A percentile compares a stretch with the other conserved stretches of the same genome.
These are phyloP conservation scores for Plasmodium chabaudi DNA, from an alignment of 169 alveolate genomes.

Conservation along the genomic window DNA sequence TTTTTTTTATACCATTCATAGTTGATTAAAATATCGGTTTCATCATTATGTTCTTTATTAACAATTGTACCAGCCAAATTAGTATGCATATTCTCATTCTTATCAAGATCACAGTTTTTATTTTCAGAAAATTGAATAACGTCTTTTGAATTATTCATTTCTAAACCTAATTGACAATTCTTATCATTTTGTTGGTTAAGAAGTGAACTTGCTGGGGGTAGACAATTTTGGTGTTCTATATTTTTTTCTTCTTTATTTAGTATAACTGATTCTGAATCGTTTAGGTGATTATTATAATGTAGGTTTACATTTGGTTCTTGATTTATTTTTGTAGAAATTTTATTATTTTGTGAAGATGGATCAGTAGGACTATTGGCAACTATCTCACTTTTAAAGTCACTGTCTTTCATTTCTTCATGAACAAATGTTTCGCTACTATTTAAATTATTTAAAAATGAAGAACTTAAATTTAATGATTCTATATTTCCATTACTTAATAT, in stretches of 20 bases:
- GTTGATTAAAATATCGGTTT: conserved; percentile 24
- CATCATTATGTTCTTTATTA: not conserved
- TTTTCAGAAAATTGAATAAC: not conserved
- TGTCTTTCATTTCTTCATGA: not conserved
- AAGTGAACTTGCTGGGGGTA: too few species aligned
- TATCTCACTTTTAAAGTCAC: not conserved
- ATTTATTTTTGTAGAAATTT: too few species aligned
- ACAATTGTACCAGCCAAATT: too few species aligned
- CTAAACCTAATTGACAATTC: too few species aligned
- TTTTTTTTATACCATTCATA: conserved; percentile 71
- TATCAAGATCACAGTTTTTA: not conserved
- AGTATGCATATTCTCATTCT: not conserved
- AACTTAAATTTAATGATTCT: conserved; percentile 10
- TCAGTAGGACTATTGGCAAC: not conserved
- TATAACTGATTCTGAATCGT: too few species aligned
- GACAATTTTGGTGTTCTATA: too few species aligned
- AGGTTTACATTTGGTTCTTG: too few species aligned
- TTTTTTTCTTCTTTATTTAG: too few species aligned
- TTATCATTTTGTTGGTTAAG: too few species aligned
- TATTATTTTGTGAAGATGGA: too few species aligned
- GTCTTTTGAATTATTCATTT: not conserved
- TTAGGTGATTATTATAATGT: too few species aligned
- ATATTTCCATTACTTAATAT: conserved; percentile 1
- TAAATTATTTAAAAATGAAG: conserved; percentile 36
- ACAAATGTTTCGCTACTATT: conserved; percentile 7